These are phyloP conservation scores for Oenanthe sinensis DNA, from an alignment of 129 eudicot genomes.

Conservation along the genomic window DNA sequence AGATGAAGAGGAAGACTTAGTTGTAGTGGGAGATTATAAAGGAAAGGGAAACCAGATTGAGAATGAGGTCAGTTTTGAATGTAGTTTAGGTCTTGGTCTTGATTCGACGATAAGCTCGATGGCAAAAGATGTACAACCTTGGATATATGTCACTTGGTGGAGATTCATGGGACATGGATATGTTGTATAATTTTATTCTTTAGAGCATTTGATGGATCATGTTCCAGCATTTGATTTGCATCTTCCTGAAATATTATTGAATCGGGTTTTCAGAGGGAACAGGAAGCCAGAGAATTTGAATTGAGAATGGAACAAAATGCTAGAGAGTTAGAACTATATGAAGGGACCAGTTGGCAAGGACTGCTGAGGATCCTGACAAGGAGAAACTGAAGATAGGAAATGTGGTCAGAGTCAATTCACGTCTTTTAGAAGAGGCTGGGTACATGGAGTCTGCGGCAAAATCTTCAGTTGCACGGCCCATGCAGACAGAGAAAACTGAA, in stretches of 20 bases:
- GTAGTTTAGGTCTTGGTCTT: conserved; percentile 8
- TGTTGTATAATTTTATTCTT: background rate
- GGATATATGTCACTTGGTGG: conserved; percentile 25
- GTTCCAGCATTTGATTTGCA: background rate
- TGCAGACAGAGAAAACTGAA: conserved; percentile 6
- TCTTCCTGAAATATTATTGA: background rate
- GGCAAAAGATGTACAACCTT: conserved; percentile 18
- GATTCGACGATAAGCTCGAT: conserved; percentile 16
- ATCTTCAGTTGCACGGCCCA: background rate
- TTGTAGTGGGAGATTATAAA: background rate
- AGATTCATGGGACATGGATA: background rate
- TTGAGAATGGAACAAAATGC: background rate
- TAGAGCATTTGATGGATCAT: background rate
- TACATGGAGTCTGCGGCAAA: background rate
- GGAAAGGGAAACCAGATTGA: conserved; percentile 19
- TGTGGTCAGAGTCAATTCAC: conserved; percentile 6
- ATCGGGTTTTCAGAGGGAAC: background rate
- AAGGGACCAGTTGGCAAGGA: background rate
- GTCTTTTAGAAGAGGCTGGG: conserved; percentile 8
- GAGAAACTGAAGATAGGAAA: background rate
- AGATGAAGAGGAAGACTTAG: conserved; percentile 16
- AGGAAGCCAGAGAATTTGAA: background rate
- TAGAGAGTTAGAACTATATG: background rate
- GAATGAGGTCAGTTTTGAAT: background rate
- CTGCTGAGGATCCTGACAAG: background rate